Percentiles rank a stretch among this genome's conserved stretches.
Evolutionary conservation across 1,284 basidiomycete genomes (phyloP).

Genomic region (Pyrrhoderma lamaoense): DNA sequence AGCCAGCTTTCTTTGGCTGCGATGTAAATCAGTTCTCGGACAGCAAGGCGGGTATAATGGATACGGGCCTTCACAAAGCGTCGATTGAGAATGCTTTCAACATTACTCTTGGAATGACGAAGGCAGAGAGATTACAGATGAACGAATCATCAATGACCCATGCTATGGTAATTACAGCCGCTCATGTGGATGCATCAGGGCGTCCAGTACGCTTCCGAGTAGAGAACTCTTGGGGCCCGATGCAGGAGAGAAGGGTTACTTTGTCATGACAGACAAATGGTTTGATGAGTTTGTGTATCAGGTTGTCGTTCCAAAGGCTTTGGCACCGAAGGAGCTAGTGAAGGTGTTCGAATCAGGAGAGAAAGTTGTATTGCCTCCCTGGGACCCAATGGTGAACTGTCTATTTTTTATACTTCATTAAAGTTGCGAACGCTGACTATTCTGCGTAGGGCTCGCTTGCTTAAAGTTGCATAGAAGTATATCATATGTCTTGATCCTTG

Average conservation of each 20-base stretch:
- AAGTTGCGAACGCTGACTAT: too few relatives aligned
- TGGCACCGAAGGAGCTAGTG: constrained; percentile 75
- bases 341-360: constrained; percentile 71
- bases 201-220: constrained; percentile 85
- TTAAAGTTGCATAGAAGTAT: too few relatives aligned
- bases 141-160: constrained; percentile 88
- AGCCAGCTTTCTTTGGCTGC: constrained; percentile 93
- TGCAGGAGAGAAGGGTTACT: constrained; percentile 81
- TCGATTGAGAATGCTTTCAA: constrained; percentile 45
- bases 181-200: constrained; percentile 76
- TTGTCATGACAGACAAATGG: constrained; percentile 89
- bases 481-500: too few relatives aligned
- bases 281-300: constrained; percentile 91
- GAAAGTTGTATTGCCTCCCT: constrained; percentile 63
- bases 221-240: constrained; percentile 93
- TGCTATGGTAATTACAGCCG: constrained; percentile 89
- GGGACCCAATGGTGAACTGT: constrained; percentile 79
- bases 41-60: constrained; percentile 72
- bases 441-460: too few relatives aligned
- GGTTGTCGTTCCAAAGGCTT: constrained; percentile 74
- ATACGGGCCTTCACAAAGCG: constrained; percentile 76
- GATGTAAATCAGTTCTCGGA: constrained; percentile 81
- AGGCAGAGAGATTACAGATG: constrained; percentile 78
- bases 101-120: constrained; percentile 54
- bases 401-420: not conserved